A percentile compares a stretch with the other conserved stretches of the same genome.
Evolutionary conservation across 495 filamentous ascomycete species (phyloP).

Genomic region (Coniosporium apollinis): DNA sequence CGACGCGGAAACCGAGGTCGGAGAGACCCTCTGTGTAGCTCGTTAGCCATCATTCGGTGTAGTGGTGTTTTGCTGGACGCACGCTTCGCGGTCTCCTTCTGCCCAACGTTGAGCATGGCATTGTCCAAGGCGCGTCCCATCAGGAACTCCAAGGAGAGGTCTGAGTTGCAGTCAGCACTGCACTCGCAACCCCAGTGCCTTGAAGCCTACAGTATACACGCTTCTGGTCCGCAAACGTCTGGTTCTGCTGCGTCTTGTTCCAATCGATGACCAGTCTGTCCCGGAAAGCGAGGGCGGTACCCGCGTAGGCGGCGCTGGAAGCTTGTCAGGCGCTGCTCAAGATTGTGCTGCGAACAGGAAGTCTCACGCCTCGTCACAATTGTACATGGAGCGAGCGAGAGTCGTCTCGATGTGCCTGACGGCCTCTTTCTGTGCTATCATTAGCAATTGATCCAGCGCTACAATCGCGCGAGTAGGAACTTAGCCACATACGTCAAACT

Average conservation of each 20-base stretch:
- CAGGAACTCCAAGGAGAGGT: conserved; percentile 88
- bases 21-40: conserved; percentile 46
- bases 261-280: conserved; percentile 88
- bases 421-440: conserved; percentile 43
- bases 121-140: conserved; percentile 96
- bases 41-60: background rate
- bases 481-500: conserved; percentile 39
- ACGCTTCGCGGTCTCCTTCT: conserved; percentile 75
- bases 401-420: conserved; percentile 95
- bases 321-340: background rate
- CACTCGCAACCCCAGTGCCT: background rate
- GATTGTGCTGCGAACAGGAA: conserved; percentile 3
- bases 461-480: no score
- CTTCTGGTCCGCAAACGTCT: conserved; percentile 81
- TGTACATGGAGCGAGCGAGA: conserved; percentile 87
- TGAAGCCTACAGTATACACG: conserved; percentile 62
- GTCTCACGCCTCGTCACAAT: conserved; percentile 72
- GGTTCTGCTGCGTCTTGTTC: conserved; percentile 94
- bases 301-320: conserved; percentile 67
- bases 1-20: conserved; percentile 89
- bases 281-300: conserved; percentile 76
- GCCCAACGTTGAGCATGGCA: conserved; percentile 88
- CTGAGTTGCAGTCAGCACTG: conserved; percentile 17
- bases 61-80: conserved; percentile 7
- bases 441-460: no score